Conservation (phyloP, 176 grass and related monocot genomes). For the Juncus effusus region DNA sequence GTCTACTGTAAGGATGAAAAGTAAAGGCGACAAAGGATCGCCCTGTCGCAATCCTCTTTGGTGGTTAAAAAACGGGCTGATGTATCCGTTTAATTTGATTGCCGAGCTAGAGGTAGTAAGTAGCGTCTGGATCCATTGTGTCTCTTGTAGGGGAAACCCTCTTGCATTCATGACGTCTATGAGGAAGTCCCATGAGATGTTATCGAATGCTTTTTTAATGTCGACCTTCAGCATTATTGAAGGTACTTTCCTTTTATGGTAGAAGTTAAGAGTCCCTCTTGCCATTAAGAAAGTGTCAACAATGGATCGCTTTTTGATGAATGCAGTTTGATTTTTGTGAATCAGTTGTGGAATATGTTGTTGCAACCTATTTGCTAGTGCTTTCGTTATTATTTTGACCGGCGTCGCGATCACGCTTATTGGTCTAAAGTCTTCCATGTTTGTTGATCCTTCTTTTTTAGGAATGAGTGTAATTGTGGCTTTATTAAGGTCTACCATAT, state of each 20-base stretch:
- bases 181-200: no score
- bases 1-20: not conserved
- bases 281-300: not conserved
- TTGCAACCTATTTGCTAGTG: not conserved
- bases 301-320: not conserved
- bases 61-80: not conserved
- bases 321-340: not conserved
- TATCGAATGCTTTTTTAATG: no score
- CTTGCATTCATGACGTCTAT: not conserved
- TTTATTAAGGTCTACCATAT: not conserved
- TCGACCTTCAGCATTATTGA: not conserved
- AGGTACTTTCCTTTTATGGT: not conserved
- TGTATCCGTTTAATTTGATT: not conserved
- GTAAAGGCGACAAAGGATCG: not conserved
- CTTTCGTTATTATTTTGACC: not conserved
- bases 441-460: not conserved
- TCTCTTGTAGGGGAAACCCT: not conserved
- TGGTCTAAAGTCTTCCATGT: not conserved
- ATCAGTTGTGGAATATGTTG: not conserved
- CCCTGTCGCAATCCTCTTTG: not conserved
- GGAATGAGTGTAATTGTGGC: not conserved
- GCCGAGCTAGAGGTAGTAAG: not conserved
- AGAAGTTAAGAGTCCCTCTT: no score
- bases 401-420: not conserved
- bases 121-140: not conserved